Conservation (phyloP, 2,329 filamentous ascomycete genomes). For the Aureobasidium sp. region DNA sequence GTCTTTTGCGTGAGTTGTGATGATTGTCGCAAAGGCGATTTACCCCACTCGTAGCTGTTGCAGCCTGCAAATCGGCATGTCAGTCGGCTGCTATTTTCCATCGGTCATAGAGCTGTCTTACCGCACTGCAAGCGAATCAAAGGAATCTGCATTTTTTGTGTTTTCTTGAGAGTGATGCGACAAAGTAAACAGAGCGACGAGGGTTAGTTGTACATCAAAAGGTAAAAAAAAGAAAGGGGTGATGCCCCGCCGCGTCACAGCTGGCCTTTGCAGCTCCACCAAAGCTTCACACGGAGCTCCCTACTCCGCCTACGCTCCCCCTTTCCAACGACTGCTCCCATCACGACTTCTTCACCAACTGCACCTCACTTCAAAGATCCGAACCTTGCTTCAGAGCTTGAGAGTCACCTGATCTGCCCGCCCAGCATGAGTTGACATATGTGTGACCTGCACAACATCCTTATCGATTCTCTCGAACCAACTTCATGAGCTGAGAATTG, state of each 20-base stretch:
- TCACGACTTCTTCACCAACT: background rate
- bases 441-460: background rate
- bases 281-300: background rate
- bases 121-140: conserved; percentile 76
- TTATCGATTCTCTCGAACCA: background rate
- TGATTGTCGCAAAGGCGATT: conserved; percentile 20
- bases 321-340: background rate
- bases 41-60: conserved; percentile 97
- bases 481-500: background rate
- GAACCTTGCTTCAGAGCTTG: background rate
- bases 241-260: conserved; percentile 1
- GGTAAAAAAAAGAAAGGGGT: background rate
- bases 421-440: background rate
- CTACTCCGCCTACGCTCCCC: background rate
- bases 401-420: background rate
- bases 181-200: background rate
- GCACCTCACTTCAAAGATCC: no score
- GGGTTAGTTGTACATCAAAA: background rate
- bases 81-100: background rate
- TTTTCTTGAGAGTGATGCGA: background rate
- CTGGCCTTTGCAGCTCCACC: background rate
- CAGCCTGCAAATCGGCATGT: conserved; percentile 55
- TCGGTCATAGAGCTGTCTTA: conserved; percentile 35
- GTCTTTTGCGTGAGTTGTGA: background rate
- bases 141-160: conserved; percentile 61